Percentiles rank a stretch among this genome's conserved stretches.
phyloP scores from a whole-genome alignment of 495 filamentous ascomycete genomes.

The Penicillium bialowiezense region DNA sequence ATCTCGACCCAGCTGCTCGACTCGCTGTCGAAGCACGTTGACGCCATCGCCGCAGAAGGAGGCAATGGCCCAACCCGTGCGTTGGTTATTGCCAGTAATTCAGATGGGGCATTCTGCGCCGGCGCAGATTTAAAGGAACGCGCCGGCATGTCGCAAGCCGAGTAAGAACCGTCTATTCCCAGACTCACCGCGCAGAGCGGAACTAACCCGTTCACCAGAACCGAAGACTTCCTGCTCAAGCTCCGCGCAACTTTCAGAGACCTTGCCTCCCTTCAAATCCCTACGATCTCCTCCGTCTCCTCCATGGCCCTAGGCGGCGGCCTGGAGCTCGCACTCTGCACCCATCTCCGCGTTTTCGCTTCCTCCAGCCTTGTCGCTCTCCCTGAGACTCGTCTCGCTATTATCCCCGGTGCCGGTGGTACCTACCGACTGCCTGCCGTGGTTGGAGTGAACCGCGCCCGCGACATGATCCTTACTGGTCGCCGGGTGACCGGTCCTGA shows the following conservation, averaged over 20 bases:
- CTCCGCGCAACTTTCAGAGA: conserved; percentile 69
- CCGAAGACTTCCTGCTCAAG: conserved; percentile 66
- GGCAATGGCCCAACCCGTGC: conserved; percentile 66
- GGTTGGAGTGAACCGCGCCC: conserved; percentile 70
- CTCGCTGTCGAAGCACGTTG: conserved; percentile 65
- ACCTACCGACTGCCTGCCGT: conserved; percentile 78
- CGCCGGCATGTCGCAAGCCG: conserved; percentile 63
- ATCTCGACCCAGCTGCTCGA: conserved; percentile 75
- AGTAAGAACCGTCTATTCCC: conserved; percentile 40
- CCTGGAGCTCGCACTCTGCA: conserved; percentile 83
- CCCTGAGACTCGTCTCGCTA: conserved; percentile 87
- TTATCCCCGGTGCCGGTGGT: conserved; percentile 92
- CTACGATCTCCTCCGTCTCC: conserved; percentile 81
- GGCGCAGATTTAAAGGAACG: conserved; percentile 94
- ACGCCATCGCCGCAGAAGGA: conserved; percentile 64
- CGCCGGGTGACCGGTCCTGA: conserved; percentile 73
- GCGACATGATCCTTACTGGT: conserved; percentile 84
- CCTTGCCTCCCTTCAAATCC: conserved; percentile 72
- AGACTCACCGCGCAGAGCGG: background rate
- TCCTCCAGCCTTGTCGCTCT: conserved; percentile 72
- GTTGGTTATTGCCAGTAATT: conserved; percentile 72
- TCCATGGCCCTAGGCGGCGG: conserved; percentile 86
- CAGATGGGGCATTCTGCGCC: conserved; percentile 83
- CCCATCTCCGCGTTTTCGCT: conserved; percentile 78
- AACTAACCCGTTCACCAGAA: conserved; percentile 45